Base-by-base conservation (phyloP, 2,329 filamentous ascomycete genomes). In the Gyromitra esculenta region DNA sequence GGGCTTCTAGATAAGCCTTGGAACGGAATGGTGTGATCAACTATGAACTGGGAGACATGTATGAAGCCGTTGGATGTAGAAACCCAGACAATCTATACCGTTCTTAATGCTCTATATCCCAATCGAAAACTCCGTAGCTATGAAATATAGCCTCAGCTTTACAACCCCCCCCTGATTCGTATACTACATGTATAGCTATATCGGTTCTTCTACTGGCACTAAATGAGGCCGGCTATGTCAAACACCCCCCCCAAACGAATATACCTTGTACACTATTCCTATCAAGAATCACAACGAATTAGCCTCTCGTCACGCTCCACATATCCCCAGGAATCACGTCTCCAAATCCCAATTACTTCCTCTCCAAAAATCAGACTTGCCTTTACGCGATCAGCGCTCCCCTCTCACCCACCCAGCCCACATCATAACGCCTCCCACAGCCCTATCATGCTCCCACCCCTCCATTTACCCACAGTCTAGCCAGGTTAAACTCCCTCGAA, bases 311-410 rank as follows among this genome's bases (percentile, higher is more conserved):
- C 31, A 59, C 8, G n/a, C 15, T 3, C 7, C 52, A 35, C 52
- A 35, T 18, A 18, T 52, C 3, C 18, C 52, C 7, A 60, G 25
- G 25, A 31, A 31, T 31, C 25, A 21, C 3, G 5, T 37, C 25
- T n/a, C 15, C 50, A 59, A 37, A 18, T 35, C 18, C 21, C 54
- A 43, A 43, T 25, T 45, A 25, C 65, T 43, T 37, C 15, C 3
- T 35, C 21, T 52, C 25, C 43, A 31, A 41, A 66, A 59, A 41
- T 69, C 74, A 76, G 74, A 76, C 74, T 76, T 76, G 74, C 74
- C 74, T 76, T 76, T 76, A 68, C 56, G 25, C 52, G 45, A 68
- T 68, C 68, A 73, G 25, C 54, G 64, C 69, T 68, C 63, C 69
- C 62, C 68, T 39, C 45, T 56, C 52, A 15, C 50, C 62, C 41